Percentiles rank a stretch among this genome's conserved stretches.
phyloP scores from a whole-genome alignment of 148 eudicot genomes.

The Pouteria glomerata region DNA sequence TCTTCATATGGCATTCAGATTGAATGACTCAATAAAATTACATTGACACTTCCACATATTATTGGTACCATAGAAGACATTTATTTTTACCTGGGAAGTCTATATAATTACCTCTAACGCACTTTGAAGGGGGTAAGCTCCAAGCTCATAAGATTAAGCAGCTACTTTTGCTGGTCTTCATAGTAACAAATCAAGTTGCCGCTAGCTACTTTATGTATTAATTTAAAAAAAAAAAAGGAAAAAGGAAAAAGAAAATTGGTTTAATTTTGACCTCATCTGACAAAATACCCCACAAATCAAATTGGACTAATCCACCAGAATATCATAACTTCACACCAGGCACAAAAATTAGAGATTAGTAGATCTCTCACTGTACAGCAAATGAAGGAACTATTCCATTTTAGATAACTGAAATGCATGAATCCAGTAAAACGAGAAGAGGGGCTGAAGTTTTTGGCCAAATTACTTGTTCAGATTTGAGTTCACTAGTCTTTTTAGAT shows the following conservation, averaged over 20 bases:
- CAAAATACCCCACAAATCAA: background rate
- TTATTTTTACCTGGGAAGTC: too few relatives aligned
- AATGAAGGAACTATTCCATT: background rate
- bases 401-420: too few relatives aligned
- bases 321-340: background rate
- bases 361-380: background rate
- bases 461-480: background rate
- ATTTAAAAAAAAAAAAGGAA: too few relatives aligned
- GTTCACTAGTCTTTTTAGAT: background rate
- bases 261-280: background rate
- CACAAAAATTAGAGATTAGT: background rate
- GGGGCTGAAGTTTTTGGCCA: background rate
- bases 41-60: too few relatives aligned
- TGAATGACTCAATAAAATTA: too few relatives aligned
- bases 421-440: too few relatives aligned
- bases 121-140: background rate
- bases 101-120: too few relatives aligned
- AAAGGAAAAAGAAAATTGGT: background rate
- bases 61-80: too few relatives aligned
- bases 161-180: background rate
- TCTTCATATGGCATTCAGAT: too few relatives aligned
- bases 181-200: background rate
- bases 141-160: background rate
- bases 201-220: too few relatives aligned
- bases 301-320: background rate